Conservation (phyloP, 169 alveolate species). For the Cryptosporidium bovis region DNA sequence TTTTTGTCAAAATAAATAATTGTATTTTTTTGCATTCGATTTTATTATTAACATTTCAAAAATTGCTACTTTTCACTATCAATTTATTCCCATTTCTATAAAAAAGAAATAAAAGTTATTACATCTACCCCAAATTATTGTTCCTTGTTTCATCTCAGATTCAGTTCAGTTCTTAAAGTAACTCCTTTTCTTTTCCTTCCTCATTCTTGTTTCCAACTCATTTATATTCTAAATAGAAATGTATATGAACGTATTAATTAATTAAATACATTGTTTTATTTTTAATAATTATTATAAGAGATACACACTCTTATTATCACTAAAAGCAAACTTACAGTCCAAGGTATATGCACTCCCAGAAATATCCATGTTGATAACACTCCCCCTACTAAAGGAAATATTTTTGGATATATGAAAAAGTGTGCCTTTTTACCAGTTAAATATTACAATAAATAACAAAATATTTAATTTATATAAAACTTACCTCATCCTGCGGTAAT, state of each 20-base stretch:
- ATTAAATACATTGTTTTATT: background rate
- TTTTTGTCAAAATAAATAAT: too few relatives aligned
- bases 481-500: slow-evolving; percentile 82
- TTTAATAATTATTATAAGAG: background rate
- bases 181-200: slow-evolving; percentile 33
- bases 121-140: too few relatives aligned
- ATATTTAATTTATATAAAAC: slow-evolving; percentile 1
- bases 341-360: slow-evolving; percentile 73
- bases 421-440: slow-evolving; percentile 28
- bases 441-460: background rate
- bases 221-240: slow-evolving; percentile 19
- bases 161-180: slow-evolving; percentile 30
- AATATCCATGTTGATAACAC: slow-evolving; percentile 80
- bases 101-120: too few relatives aligned
- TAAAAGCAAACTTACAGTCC: slow-evolving; percentile 60
- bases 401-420: slow-evolving; percentile 71
- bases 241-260: background rate
- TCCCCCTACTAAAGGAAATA: slow-evolving; percentile 81
- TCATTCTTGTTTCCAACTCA: slow-evolving; percentile 68
- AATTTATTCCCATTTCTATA: too few relatives aligned
- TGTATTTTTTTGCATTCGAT: too few relatives aligned
- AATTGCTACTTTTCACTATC: too few relatives aligned
- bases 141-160: too few relatives aligned
- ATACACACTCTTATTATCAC: background rate
- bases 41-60: background rate